Percentiles rank a stretch among this genome's conserved stretches.
Evolutionary conservation across 2,329 filamentous ascomycete genomes (phyloP).

Genomic region (Fusarium sp.): DNA sequence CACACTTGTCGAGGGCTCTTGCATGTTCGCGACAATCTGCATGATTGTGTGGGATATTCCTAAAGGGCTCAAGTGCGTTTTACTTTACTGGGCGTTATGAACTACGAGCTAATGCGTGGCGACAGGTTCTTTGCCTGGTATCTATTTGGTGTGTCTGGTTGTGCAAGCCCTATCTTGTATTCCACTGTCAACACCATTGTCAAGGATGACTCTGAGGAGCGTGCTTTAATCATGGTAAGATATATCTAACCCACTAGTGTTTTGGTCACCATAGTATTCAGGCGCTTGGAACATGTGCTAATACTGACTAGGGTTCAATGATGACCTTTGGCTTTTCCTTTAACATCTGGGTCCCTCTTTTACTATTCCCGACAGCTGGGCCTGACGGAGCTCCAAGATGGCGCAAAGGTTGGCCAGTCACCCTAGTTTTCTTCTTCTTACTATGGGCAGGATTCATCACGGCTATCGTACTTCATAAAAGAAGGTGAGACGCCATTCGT

Average conservation of each 20-base stretch:
- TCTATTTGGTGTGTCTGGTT: not conserved
- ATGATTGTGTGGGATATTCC: slow-evolving; percentile 29
- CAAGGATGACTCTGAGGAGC: not conserved
- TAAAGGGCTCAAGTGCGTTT: slow-evolving; percentile 11
- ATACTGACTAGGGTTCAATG: slow-evolving; percentile 5
- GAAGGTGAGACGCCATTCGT: not conserved
- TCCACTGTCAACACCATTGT: slow-evolving; percentile 2
- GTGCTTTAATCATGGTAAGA: slow-evolving; percentile 5
- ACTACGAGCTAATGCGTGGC: not conserved
- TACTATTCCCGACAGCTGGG: slow-evolving; percentile 16
- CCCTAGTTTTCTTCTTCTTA: slow-evolving; percentile 13
- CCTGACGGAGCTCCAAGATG: slow-evolving; percentile 13
- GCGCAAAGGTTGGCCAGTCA: slow-evolving; percentile 19
- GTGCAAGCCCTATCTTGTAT: not conserved
- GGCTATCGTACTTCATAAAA: not conserved
- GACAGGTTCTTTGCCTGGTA: slow-evolving; percentile 3
- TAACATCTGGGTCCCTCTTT: slow-evolving; percentile 16
- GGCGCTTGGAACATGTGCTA: not conserved
- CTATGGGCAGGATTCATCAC: slow-evolving; percentile 13
- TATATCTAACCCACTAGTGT: not conserved
- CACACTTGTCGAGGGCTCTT: slow-evolving; percentile 4
- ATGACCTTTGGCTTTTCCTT: slow-evolving; percentile 24
- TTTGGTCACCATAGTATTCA: too few relatives aligned
- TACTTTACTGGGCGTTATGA: not conserved
- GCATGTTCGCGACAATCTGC: slow-evolving; percentile 19